A percentile compares a stretch with the other conserved stretches of the same genome.
Evolutionary conservation across 768 basidiomycete genomes (phyloP).

Genomic region (Naganishia randhawae): DNA sequence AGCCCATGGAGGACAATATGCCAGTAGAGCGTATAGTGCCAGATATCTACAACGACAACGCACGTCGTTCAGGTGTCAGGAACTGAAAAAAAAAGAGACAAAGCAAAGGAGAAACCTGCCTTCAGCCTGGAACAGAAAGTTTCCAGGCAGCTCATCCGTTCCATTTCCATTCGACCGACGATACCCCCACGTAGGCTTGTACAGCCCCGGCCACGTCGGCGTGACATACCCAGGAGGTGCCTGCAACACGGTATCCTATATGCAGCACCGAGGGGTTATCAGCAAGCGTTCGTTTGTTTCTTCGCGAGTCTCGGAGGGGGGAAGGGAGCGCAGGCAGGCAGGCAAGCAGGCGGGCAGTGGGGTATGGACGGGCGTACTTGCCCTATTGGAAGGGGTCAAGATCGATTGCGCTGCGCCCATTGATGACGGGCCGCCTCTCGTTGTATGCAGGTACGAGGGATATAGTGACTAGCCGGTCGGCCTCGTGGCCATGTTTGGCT

Average conservation of each 20-base stretch:
- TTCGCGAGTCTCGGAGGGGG: no score
- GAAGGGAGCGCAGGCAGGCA: no score
- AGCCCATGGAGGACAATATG: constrained; percentile 28
- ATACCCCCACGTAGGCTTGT: background rate
- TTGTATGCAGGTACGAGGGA: background rate
- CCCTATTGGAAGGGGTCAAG: constrained; percentile 20
- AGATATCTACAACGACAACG: constrained; percentile 17
- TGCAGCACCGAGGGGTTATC: no score
- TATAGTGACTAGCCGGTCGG: background rate
- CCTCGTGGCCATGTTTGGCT: background rate
- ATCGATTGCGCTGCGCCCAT: constrained; percentile 19
- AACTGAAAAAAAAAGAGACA: background rate
- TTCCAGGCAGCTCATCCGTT: constrained; percentile 9
- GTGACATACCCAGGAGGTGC: constrained; percentile 20
- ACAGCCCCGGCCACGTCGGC: constrained; percentile 11
- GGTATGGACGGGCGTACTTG: constrained; percentile 2
- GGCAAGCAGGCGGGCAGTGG: no score
- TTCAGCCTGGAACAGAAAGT: constrained; percentile 8
- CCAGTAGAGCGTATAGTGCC: constrained; percentile 33
- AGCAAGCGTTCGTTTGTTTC: no score
- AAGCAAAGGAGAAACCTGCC: background rate
- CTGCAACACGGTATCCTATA: constrained; percentile 16
- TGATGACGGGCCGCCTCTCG: background rate
- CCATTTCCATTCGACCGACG: constrained; percentile 14
- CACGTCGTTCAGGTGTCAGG: background rate